These are phyloP conservation scores for Podospora didyma DNA, from an alignment of 495 filamentous ascomycete species.

Conservation along the genomic window DNA sequence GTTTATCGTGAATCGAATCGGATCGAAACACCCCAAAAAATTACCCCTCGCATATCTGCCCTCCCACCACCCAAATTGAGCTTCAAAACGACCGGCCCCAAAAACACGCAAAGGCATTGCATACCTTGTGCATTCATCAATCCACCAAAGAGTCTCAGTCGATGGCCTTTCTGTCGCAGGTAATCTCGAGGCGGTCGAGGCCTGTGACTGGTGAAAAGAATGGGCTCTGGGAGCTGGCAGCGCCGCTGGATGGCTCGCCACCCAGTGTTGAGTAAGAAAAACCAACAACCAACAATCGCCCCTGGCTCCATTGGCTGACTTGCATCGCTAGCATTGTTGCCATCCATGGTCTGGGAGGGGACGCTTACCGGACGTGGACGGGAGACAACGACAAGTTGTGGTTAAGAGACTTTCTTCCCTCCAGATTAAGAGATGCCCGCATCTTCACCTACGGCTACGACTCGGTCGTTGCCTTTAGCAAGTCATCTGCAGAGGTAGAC, in stretches of 20 bases:
- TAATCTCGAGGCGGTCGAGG: neutral
- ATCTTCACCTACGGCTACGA: neutral
- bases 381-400: neutral
- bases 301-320: neutral
- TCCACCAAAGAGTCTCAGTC: no score
- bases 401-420: neutral
- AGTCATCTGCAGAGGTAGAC: neutral
- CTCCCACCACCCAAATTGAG: no score
- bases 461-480: neutral
- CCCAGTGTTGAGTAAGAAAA: neutral
- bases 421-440: neutral
- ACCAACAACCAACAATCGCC: neutral
- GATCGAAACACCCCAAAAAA: no score
- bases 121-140: no score
- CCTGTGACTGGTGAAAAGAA: neutral
- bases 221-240: neutral
- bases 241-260: neutral
- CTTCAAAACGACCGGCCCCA: no score
- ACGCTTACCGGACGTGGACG: neutral
- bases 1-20: no score
- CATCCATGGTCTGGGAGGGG: neutral
- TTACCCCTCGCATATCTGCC: no score
- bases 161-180: neutral
- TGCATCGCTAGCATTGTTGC: neutral
- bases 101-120: no score